Evolutionary conservation across 1,284 basidiomycete genomes (phyloP).

Genomic region (Cystobasidium slooffiae): DNA sequence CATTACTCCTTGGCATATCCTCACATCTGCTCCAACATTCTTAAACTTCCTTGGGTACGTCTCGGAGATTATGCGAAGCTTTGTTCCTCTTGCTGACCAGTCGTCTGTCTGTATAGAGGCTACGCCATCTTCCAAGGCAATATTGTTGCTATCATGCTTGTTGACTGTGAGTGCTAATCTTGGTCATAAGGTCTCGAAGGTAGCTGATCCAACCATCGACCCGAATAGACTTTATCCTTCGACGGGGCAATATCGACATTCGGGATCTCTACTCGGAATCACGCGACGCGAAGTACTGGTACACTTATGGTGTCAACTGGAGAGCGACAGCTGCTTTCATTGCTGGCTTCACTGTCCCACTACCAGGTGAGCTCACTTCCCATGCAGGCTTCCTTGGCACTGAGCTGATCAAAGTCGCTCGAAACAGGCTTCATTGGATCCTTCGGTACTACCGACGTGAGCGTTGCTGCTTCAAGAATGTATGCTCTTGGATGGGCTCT

Average conservation of each 20-base stretch:
- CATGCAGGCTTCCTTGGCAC: background rate
- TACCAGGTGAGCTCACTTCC: constrained; percentile 29
- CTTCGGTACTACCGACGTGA: constrained; percentile 32
- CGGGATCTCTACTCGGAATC: constrained; percentile 40
- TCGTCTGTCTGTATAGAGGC: background rate
- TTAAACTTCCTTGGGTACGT: constrained; percentile 36
- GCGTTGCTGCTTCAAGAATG: constrained; percentile 33
- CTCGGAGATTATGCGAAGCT: background rate
- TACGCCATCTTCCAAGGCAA: constrained; percentile 46
- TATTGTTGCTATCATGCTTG: constrained; percentile 40
- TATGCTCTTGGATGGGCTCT: constrained; percentile 44
- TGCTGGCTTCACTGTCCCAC: constrained; percentile 30
- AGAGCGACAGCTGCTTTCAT: constrained; percentile 40
- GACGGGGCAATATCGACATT: constrained; percentile 45
- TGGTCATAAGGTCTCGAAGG: background rate
- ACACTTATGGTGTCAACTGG: constrained; percentile 36
- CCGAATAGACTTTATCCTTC: constrained; percentile 40
- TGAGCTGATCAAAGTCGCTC: background rate
- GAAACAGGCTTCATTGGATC: constrained; percentile 33
- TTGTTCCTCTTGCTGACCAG: background rate
- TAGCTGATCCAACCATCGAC: background rate
- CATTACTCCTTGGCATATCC: constrained; percentile 56
- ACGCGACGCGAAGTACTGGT: constrained; percentile 31
- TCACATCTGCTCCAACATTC: constrained; percentile 48
- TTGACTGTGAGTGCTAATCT: constrained; percentile 18